These are phyloP conservation scores for Blastomyces gilchristii DNA, from an alignment of 2,329 filamentous ascomycete genomes.

Conservation along the genomic window DNA sequence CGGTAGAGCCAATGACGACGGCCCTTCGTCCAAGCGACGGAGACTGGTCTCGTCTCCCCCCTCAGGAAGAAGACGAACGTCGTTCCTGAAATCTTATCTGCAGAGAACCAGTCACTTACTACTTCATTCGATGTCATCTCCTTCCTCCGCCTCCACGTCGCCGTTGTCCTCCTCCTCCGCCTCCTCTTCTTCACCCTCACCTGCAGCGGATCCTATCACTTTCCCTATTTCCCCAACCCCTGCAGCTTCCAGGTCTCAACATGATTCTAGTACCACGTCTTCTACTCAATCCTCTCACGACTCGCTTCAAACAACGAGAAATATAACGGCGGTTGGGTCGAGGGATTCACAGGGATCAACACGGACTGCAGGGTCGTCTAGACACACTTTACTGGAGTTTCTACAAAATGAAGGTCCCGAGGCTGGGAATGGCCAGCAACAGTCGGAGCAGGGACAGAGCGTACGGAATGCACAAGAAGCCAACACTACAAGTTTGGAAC, in stretches of 20 bases:
- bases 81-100: neutral
- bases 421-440: neutral
- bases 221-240: slow-evolving; percentile 9
- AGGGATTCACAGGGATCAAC: neutral
- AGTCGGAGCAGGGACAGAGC: neutral
- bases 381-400: slow-evolving; percentile 9
- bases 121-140: slow-evolving; percentile 6
- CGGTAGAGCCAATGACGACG: slow-evolving; percentile 26
- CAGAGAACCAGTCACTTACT: neutral
- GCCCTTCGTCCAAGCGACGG: slow-evolving; percentile 24
- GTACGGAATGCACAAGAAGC: neutral
- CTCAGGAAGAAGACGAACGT: slow-evolving; percentile 11
- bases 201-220: neutral
- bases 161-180: slow-evolving; percentile 16
- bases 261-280: neutral
- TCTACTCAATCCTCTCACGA: neutral
- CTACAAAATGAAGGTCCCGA: neutral
- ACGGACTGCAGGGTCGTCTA: neutral
- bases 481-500: slow-evolving; percentile 21
- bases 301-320: neutral
- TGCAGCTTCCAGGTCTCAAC: neutral
- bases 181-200: slow-evolving; percentile 2
- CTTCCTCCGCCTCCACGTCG: neutral
- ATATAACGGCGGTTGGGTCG: neutral
- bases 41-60: slow-evolving; percentile 25